A percentile compares a stretch with the other conserved stretches of the same genome.
phyloP scores from a whole-genome alignment of 2,329 filamentous ascomycete genomes.

The Penicillium glabrum region DNA sequence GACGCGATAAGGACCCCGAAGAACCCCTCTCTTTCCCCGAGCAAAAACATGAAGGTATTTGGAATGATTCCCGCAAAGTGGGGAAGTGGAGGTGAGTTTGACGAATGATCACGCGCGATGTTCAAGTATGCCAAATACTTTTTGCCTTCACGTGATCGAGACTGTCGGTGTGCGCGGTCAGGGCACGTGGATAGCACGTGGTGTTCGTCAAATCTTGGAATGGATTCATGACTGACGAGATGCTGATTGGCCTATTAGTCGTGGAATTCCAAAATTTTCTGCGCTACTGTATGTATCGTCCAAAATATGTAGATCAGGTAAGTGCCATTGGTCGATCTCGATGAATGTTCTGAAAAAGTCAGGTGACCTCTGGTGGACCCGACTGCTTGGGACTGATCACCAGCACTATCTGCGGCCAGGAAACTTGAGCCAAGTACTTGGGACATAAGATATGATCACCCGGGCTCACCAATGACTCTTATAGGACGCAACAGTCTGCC shows the following conservation, averaged over 20 bases:
- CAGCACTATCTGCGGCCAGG: too few relatives aligned
- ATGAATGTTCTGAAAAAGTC: too few relatives aligned
- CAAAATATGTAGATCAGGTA: too few relatives aligned
- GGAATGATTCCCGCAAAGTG: background rate
- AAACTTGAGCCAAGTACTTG: too few relatives aligned
- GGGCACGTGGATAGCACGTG: background rate
- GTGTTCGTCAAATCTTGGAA: background rate
- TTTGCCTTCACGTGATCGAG: background rate
- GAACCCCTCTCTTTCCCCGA: background rate
- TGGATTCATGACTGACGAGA: background rate
- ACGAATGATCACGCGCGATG: background rate
- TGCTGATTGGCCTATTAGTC: background rate
- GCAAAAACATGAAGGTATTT: background rate
- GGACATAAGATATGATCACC: too few relatives aligned
- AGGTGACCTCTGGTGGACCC: too few relatives aligned
- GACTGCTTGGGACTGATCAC: too few relatives aligned
- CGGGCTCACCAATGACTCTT: too few relatives aligned
- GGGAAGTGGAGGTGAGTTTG: background rate
- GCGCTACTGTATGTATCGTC: too few relatives aligned
- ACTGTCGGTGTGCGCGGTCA: background rate
- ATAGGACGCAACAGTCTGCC: too few relatives aligned
- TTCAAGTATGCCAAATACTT: background rate
- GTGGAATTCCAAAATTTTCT: too few relatives aligned
- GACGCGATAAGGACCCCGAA: background rate
- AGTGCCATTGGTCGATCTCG: too few relatives aligned